phyloP scores from a whole-genome alignment of 352 stramenopile species.

The Pythium monospermum region DNA sequence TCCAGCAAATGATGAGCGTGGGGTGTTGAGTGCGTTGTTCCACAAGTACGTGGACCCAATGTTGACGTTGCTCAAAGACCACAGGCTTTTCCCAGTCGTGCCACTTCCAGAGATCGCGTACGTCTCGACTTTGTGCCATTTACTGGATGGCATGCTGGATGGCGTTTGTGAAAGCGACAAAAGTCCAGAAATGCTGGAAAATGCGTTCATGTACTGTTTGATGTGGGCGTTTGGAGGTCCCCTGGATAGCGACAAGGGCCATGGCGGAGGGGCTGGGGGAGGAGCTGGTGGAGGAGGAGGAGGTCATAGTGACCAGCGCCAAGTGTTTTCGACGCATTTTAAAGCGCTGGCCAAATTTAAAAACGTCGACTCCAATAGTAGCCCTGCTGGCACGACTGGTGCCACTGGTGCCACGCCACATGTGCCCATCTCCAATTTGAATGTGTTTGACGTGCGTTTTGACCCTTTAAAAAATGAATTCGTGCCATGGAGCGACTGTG shows the following conservation, averaged over 20 bases:
- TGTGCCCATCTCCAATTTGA: conserved; percentile 10
- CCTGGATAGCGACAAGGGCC: conserved; percentile 83
- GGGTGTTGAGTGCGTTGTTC: conserved; percentile 87
- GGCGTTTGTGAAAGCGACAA: conserved; percentile 78
- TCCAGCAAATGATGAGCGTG: too few species aligned
- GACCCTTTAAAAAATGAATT: conserved; percentile 73
- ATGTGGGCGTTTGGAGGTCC: conserved; percentile 95
- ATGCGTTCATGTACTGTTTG: conserved; percentile 93
- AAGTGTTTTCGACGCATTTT: conserved; percentile 51
- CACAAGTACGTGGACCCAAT: conserved; percentile 91
- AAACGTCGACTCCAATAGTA: conserved; percentile 18
- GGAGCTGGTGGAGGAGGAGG: background rate
- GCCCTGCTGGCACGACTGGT: background rate
- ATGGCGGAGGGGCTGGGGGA: conserved; percentile 1
- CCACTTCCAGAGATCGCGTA: conserved; percentile 48
- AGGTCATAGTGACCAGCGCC: conserved; percentile 33
- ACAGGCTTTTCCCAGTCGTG: conserved; percentile 55
- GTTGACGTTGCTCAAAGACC: conserved; percentile 67
- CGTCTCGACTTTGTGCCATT: conserved; percentile 90
- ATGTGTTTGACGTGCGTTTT: conserved; percentile 79
- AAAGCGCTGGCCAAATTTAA: conserved; percentile 78
- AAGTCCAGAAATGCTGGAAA: conserved; percentile 86
- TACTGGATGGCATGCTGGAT: conserved; percentile 91
- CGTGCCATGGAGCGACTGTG: conserved; percentile 68
- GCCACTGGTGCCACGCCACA: background rate